Evolutionary conservation across 371 early-diverging fungal species (phyloP), one percentile per base, ranked within the genome.

Genomic region (Dinochytrium kinnereticum): DNA sequence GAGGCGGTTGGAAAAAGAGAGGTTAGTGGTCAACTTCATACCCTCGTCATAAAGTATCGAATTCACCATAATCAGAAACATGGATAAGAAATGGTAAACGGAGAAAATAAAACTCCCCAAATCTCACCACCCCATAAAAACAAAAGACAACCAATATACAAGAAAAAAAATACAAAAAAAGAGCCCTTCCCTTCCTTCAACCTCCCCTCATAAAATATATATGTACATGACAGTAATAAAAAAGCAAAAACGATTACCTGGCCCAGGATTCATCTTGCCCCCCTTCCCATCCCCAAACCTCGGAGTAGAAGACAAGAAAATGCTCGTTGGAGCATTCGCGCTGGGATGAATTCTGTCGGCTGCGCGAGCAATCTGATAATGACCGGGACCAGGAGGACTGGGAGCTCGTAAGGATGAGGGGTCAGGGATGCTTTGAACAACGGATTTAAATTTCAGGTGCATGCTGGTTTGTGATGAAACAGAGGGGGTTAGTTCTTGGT

Each of bases 361-460:
- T 17, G 81, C 79, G 19, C 67, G 28, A 13, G 78, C 78, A 15
- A 81, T 37, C 38, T 84, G 72, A 75, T 84, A 84, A 15, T 68
- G 64, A 26, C 85, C 85, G 1, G 85, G 85, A 59, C 82, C 81
- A 26, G 82, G 81, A 24, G 78, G 74, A 15, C 33, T 37, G 5
- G 73, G 51, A 1, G 75, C 66, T 17, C 74, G 33, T 17, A 49
- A 19, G 2, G 69, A 30, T 0, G 51, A 36, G 0, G 59, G 39
- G 53, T 68, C 67, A 26, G 68, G 64, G 24, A 51, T 34, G 0
- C 36, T 50, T 33, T 68, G 53, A 0, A 73, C 73, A 34, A 76
- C 72, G 33, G 77, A 76, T 49, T 73, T 61, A 51, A 73, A 76
- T 53, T 69, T 68, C 40, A 34, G 31, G 1, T 37, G 72, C 21